phyloP scores from a whole-genome alignment of 306 rosid genomes.

The Trifolium repens region DNA sequence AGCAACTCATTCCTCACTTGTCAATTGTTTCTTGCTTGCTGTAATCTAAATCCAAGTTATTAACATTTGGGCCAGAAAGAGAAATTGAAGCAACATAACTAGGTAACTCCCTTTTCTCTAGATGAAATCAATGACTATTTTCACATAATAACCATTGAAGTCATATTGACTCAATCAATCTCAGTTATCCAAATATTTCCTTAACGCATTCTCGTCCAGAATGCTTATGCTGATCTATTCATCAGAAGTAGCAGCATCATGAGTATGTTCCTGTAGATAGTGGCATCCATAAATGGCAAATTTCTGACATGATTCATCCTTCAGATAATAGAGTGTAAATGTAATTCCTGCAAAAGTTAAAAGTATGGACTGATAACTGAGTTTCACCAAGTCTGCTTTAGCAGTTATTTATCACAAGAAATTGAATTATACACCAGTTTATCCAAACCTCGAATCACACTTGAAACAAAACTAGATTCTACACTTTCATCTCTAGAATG shows the following conservation, averaged over 20 bases:
- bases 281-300: conserved; percentile 32
- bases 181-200: conserved; percentile 25
- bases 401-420: conserved; percentile 36
- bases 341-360: conserved; percentile 56
- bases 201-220: conserved; percentile 28
- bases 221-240: conserved; percentile 36
- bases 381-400: conserved; percentile 30
- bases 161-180: conserved; percentile 30
- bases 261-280: conserved; percentile 14
- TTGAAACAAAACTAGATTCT: conserved; percentile 27
- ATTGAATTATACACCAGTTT: conserved; percentile 35
- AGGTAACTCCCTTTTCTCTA: conserved; percentile 23
- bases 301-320: conserved; percentile 36
- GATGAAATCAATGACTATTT: conserved; percentile 7
- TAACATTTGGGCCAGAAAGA: conserved; percentile 14
- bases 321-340: conserved; percentile 35
- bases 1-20: background rate
- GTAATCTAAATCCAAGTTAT: conserved; percentile 20
- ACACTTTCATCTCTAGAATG: conserved; percentile 31
- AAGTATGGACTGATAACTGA: conserved; percentile 45
- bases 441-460: conserved; percentile 33
- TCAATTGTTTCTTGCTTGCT: background rate
- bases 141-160: conserved; percentile 22
- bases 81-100: conserved; percentile 17
- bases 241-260: conserved; percentile 38